A percentile compares a stretch with the other conserved stretches of the same genome.
Evolutionary conservation across 176 grass and related monocot genomes (phyloP).

Genomic region (Pontederia crassipes): DNA sequence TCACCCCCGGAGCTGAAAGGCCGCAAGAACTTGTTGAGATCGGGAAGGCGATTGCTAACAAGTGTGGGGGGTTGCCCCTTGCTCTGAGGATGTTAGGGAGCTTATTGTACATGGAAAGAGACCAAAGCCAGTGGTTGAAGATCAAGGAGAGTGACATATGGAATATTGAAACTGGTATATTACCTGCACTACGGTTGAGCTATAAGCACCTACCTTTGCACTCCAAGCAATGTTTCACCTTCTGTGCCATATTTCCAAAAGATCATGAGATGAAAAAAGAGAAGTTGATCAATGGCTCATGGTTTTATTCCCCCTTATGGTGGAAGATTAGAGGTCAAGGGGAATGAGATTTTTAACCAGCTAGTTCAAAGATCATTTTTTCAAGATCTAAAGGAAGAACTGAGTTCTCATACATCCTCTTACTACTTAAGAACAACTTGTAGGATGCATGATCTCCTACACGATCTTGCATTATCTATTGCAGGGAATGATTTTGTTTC

Average conservation of each 20-base stretch:
- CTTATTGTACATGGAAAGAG: constrained; percentile 3
- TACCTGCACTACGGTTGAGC: constrained; percentile 10
- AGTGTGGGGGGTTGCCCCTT: constrained; percentile 26
- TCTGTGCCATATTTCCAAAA: constrained; percentile 22
- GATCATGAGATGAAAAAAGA: constrained; percentile 14
- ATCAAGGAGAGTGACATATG: constrained; percentile 12
- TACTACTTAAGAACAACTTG: neutral
- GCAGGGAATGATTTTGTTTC: neutral
- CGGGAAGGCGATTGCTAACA: constrained; percentile 8
- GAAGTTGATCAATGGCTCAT: constrained; percentile 24
- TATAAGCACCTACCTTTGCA: constrained; percentile 24
- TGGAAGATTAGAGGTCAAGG: constrained; percentile 4
- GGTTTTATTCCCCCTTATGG: constrained; percentile 9
- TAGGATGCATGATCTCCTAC: constrained; percentile 21
- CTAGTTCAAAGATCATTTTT: constrained; percentile 19
- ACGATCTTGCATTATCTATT: constrained; percentile 22
- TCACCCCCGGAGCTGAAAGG: neutral
- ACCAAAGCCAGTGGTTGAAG: neutral
- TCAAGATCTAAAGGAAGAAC: neutral
- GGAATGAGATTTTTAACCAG: constrained; percentile 11
- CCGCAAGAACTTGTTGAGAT: neutral
- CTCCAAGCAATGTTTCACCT: constrained; percentile 22
- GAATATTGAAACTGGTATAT: neutral
- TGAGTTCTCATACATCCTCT: neutral
- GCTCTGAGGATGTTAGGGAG: constrained; percentile 3